These are phyloP conservation scores for Trapa incisa DNA, from an alignment of 345 rosid genomes.

Conservation along the genomic window DNA sequence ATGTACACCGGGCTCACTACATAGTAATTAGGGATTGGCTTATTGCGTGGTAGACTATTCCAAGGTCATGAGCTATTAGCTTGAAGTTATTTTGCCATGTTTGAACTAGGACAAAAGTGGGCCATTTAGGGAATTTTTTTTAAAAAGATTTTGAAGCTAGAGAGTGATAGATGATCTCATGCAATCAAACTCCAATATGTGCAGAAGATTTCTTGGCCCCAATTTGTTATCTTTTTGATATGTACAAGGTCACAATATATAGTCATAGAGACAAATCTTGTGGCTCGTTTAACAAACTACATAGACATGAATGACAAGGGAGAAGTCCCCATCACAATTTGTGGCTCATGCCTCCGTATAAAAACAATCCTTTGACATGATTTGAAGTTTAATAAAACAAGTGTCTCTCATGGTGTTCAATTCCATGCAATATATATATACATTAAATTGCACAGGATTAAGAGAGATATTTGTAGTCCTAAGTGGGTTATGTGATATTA, in stretches of 20 bases:
- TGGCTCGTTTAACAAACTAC: neutral
- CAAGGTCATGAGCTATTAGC: too few species aligned
- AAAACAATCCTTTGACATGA: slow-evolving; percentile 3
- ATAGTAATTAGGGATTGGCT: too few species aligned
- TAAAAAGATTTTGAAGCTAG: neutral
- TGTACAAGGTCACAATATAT: neutral
- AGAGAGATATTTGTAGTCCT: too few species aligned
- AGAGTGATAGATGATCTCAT: neutral
- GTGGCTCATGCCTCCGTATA: neutral
- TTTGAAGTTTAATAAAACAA: neutral
- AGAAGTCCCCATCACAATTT: neutral
- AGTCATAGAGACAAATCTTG: neutral
- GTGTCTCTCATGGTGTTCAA: neutral
- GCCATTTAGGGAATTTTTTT: too few species aligned
- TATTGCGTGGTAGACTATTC: too few species aligned
- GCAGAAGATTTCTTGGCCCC: neutral
- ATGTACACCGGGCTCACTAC: too few species aligned
- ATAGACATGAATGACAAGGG: neutral
- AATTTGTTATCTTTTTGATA: neutral
- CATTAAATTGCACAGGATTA: too few species aligned
- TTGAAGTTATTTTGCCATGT: too few species aligned
- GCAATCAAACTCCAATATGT: neutral
- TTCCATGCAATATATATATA: neutral
- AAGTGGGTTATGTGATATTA: too few species aligned
- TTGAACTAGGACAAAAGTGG: too few species aligned